Conservation (phyloP, 164 flowering plant genomes). For the Taxillus chinensis region DNA sequence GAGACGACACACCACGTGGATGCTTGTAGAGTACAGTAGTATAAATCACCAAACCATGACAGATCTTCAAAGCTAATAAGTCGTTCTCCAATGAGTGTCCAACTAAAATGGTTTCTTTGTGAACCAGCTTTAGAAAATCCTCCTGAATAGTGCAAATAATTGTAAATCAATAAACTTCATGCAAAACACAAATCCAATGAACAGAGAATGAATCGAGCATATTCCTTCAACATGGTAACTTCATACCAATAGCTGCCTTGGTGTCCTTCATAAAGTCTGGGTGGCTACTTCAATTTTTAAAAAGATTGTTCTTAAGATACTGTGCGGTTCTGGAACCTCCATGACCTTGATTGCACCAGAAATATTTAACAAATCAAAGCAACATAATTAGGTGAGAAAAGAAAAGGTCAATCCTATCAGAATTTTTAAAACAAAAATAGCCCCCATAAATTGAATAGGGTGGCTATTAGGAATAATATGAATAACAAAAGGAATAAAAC, state of each 20-base stretch:
- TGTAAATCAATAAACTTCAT: slow-evolving; percentile 15
- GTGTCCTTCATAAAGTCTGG: slow-evolving; percentile 63
- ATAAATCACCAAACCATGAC: slow-evolving; percentile 73
- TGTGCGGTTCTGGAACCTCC: slow-evolving; percentile 77
- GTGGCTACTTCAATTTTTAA: slow-evolving; percentile 58
- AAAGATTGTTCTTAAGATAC: slow-evolving; percentile 65
- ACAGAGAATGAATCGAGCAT: not conserved
- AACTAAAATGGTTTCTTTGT: slow-evolving; percentile 79
- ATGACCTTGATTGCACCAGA: slow-evolving; percentile 42
- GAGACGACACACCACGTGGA: slow-evolving; percentile 56
- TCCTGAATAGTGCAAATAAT: slow-evolving; percentile 40
- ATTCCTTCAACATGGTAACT: slow-evolving; percentile 5
- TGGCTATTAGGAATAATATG: not conserved
- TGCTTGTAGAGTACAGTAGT: slow-evolving; percentile 83
- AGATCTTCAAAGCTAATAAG: slow-evolving; percentile 71
- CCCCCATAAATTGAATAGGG: too few species aligned
- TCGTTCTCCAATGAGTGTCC: slow-evolving; percentile 99
- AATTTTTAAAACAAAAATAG: too few species aligned
- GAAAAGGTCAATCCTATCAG: not conserved
- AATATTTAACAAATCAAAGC: slow-evolving; percentile 3
- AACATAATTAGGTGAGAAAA: not conserved
- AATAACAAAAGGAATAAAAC: not conserved
- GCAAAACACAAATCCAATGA: not conserved
- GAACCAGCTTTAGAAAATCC: slow-evolving; percentile 72
- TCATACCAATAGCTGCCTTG: slow-evolving; percentile 67